A percentile compares a stretch with the other conserved stretches of the same genome.
phyloP scores from a whole-genome alignment of 108 stramenopile species.

The Cyclotella choctawhatcheeana region DNA sequence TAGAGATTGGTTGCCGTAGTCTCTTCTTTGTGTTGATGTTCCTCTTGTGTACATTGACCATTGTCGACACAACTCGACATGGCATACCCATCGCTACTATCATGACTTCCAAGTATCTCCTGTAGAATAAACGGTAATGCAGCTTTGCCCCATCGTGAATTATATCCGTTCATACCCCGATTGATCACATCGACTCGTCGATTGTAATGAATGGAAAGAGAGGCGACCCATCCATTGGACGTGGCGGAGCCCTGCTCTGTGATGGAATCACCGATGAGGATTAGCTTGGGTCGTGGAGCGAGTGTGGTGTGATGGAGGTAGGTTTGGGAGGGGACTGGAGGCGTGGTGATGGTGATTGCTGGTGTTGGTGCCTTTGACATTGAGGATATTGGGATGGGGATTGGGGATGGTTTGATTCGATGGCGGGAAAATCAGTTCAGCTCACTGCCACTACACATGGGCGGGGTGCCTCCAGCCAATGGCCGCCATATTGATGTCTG shows the following conservation, averaged over 20 bases:
- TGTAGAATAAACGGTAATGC: constrained; percentile 35
- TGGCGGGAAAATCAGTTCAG: too few relatives aligned
- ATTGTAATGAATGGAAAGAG: constrained; percentile 74
- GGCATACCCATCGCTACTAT: too few relatives aligned
- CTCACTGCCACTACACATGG: too few relatives aligned
- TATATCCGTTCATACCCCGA: constrained; percentile 87
- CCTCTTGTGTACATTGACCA: not conserved
- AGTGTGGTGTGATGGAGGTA: constrained; percentile 45
- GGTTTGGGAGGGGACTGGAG: constrained; percentile 15
- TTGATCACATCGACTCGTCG: constrained; percentile 81
- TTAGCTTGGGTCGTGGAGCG: constrained; percentile 46
- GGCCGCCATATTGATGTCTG: too few relatives aligned
- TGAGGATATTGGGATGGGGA: too few relatives aligned
- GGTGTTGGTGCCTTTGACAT: too few relatives aligned
- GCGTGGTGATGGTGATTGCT: constrained; percentile 12
- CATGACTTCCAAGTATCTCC: constrained; percentile 26
- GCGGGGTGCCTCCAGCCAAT: too few relatives aligned
- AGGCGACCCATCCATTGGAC: constrained; percentile 73
- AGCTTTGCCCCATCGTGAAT: constrained; percentile 56
- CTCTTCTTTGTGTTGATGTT: not conserved
- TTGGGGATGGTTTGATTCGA: too few relatives aligned
- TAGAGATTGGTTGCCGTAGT: too few relatives aligned
- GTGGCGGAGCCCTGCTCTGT: constrained; percentile 58
- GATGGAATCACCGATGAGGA: constrained; percentile 84
- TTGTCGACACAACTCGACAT: not conserved